A percentile compares a stretch with the other conserved stretches of the same genome.
Evolutionary conservation across 1,284 basidiomycete species (phyloP).

Genomic region (Ustilago nuda): DNA sequence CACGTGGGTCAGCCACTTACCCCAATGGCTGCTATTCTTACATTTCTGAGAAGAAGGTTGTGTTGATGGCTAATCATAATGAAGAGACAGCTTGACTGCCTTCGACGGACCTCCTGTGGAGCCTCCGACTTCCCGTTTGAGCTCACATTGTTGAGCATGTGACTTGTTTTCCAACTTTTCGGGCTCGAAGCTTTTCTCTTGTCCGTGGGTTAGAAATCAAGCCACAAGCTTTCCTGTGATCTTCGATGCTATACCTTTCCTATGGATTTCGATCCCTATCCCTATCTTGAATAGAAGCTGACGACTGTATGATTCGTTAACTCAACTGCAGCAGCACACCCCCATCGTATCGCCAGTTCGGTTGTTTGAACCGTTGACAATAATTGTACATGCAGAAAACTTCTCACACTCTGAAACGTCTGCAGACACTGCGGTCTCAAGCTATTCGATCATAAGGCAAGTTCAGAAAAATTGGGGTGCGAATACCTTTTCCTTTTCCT

Average conservation of each 20-base stretch:
- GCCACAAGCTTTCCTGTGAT: background rate
- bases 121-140: background rate
- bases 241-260: too few relatives aligned
- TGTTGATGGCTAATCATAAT: too few relatives aligned
- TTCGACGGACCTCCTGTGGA: background rate
- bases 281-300: too few relatives aligned
- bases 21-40: background rate
- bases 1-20: constrained; percentile 1
- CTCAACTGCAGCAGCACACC: background rate
- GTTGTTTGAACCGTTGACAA: background rate
- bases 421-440: background rate
- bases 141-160: background rate
- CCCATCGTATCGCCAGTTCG: background rate
- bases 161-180: background rate
- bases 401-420: background rate
- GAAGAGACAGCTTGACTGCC: background rate
- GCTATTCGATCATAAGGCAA: background rate
- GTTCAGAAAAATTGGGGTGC: background rate
- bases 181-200: background rate
- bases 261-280: too few relatives aligned
- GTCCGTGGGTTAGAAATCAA: background rate
- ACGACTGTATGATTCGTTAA: too few relatives aligned
- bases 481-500: background rate
- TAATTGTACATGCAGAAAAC: background rate
- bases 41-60: too few relatives aligned